These are phyloP conservation scores for Cruciata laevipes DNA, from an alignment of 257 asterid species.

Conservation along the genomic window DNA sequence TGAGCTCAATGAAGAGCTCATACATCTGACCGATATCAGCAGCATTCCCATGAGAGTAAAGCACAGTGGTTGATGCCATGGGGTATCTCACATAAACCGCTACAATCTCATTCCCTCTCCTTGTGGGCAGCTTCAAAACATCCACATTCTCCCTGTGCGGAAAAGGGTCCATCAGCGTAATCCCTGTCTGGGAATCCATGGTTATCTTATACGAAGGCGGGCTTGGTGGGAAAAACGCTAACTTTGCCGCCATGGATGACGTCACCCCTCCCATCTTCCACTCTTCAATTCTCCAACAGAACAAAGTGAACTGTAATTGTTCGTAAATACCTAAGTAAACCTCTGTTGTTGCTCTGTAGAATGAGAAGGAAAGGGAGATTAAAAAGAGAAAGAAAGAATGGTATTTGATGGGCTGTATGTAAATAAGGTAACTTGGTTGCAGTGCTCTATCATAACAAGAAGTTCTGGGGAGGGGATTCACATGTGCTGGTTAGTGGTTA, in stretches of 20 bases:
- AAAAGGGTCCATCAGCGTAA: constrained; percentile 64
- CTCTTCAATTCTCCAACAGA: constrained; percentile 3
- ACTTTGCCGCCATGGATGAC: constrained; percentile 96
- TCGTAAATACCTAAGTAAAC: background rate
- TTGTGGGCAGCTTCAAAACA: constrained; percentile 63
- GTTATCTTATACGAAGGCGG: constrained; percentile 71
- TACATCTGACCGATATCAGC: constrained; percentile 97
- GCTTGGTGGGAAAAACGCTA: constrained; percentile 86
- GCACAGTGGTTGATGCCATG: constrained; percentile 78
- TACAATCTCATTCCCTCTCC: constrained; percentile 78
- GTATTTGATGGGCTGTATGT: background rate
- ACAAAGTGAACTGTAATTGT: background rate
- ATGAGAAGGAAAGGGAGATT: background rate
- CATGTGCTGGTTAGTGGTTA: constrained; percentile 17
- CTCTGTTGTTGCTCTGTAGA: background rate
- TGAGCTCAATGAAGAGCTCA: constrained; percentile 84
- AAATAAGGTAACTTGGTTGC: background rate
- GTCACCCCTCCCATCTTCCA: constrained; percentile 83
- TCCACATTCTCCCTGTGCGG: constrained; percentile 94
- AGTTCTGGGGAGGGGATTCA: background rate
- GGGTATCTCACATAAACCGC: constrained; percentile 78
- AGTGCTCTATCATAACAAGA: background rate
- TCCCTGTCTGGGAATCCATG: constrained; percentile 49
- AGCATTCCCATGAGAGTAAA: constrained; percentile 92
- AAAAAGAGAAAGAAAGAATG: background rate